These are phyloP conservation scores for Solanum sejunctum DNA, from an alignment of 257 asterid genomes.

Conservation along the genomic window DNA sequence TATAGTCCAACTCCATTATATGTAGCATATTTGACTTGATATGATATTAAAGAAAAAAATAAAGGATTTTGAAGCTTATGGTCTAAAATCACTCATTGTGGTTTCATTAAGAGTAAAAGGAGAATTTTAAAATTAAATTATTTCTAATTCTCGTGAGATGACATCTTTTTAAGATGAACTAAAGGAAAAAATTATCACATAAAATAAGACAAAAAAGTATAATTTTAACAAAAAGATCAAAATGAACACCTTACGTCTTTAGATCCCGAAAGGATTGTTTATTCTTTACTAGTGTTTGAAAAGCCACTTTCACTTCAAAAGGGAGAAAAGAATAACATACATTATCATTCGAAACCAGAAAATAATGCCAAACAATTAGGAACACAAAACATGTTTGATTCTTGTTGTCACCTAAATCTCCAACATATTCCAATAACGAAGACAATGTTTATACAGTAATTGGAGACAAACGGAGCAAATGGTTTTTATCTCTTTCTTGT, in stretches of 20 bases:
- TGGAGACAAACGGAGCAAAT: background rate
- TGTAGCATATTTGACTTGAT: no score
- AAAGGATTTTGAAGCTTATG: no score
- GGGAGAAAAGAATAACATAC: background rate
- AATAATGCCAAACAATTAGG: background rate
- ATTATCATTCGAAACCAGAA: background rate
- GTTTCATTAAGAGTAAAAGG: no score
- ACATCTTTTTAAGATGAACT: no score
- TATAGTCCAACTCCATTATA: no score
- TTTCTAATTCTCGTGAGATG: no score
- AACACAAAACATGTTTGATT: slow-evolving; percentile 1
- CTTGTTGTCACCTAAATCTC: background rate
- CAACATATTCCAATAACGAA: background rate
- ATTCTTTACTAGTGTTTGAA: background rate
- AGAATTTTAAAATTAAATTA: no score
- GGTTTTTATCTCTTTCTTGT: background rate
- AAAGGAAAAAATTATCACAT: no score
- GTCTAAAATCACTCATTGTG: no score
- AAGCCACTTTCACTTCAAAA: background rate
- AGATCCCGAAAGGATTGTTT: background rate
- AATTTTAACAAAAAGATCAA: background rate
- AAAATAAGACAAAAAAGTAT: background rate
- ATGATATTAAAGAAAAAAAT: no score
- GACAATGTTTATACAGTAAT: background rate
- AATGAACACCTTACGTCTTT: background rate